Evolutionary conservation across 768 basidiomycete genomes (phyloP).

Genomic region (Dictyophora rubrovolvata): DNA sequence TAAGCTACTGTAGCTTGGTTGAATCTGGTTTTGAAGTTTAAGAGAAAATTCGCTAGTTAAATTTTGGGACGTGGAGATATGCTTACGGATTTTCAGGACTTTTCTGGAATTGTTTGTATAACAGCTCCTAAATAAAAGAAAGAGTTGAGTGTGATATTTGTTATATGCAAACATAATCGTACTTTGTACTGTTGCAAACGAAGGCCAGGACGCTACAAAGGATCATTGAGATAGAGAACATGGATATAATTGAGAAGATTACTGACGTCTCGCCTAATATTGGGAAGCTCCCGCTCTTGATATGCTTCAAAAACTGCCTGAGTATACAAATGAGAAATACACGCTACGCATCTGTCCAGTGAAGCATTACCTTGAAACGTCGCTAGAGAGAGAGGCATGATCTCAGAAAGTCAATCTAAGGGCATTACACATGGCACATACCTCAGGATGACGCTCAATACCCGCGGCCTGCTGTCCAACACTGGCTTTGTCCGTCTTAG

Average conservation of each 20-base stretch:
- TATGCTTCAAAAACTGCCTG: constrained; percentile 88
- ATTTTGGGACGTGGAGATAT: neutral
- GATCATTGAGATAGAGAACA: constrained; percentile 7
- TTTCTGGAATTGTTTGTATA: constrained; percentile 95
- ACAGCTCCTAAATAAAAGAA: constrained; percentile 46
- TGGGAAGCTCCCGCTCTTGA: constrained; percentile 77
- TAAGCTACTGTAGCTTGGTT: constrained; percentile 74
- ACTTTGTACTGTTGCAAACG: constrained; percentile 86
- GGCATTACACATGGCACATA: constrained; percentile 25
- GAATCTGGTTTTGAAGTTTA: constrained; percentile 40
- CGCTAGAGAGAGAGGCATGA: constrained; percentile 38
- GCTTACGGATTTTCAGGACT: constrained; percentile 89
- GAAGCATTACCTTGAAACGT: constrained; percentile 64
- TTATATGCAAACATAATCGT: constrained; percentile 10
- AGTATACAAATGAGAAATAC: constrained; percentile 5
- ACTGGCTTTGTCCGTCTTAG: constrained; percentile 89
- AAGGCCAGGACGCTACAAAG: constrained; percentile 69
- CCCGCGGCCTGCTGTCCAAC: constrained; percentile 78
- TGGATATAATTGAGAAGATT: neutral
- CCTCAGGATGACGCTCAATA: constrained; percentile 89
- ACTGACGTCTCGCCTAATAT: constrained; percentile 59
- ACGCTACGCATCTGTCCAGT: neutral
- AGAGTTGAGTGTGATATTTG: constrained; percentile 1
- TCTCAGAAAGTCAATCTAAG: constrained; percentile 6
- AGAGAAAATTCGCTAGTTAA: neutral